Base-by-base conservation (phyloP, 768 basidiomycete species). In the Amanita molliuscula region DNA sequence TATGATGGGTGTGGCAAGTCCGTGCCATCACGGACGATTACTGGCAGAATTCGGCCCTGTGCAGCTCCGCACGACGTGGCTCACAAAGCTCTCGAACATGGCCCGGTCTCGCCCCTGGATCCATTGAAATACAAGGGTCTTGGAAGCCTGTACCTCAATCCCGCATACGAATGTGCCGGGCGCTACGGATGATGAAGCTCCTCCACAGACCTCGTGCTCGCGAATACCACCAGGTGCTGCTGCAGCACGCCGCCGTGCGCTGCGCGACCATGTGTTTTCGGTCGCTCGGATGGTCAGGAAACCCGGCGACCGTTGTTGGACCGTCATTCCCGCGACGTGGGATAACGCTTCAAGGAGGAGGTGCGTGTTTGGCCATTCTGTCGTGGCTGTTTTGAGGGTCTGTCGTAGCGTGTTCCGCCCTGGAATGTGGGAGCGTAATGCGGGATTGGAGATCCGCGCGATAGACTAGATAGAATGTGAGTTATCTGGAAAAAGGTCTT, bases 61-160 rank as follows among this genome's bases (percentile, higher is more conserved):
- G 4, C 31, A 31, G 3, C 31, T 31, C 31, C 38, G 38, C 2
- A 15, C 35, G 23, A 50, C 49, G 44, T 50, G 42, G 9, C 23
- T 50, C 21, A 34, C 31, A 54, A 90, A 83, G 35, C 82, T 78
- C 58, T 87, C 84, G 41, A 84, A 82, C 46, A 84, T 42, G 0
- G 54, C 54, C 37, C 82, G 60, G 25, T 88, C 79, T 23, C 51
- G 59, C 0, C 88, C 88, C 44, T 67, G 67, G 18, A 81, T 58
- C 88, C 88, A 89, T 29, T 76, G 70, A 53, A 77, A 79, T 47
- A 74, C 67, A 37, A 84, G 40, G 23, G 48, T 28, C 48, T 48
- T 4, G 21, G 29, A 55, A 54, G 61, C 23, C 51, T 49, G 53
- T 61, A 59, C 9, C 56, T 54, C 10, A 44, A 50, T 45, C 11